Conservation (phyloP, 2,329 filamentous ascomycete genomes). For the Hymenoscyphus repandus region DNA sequence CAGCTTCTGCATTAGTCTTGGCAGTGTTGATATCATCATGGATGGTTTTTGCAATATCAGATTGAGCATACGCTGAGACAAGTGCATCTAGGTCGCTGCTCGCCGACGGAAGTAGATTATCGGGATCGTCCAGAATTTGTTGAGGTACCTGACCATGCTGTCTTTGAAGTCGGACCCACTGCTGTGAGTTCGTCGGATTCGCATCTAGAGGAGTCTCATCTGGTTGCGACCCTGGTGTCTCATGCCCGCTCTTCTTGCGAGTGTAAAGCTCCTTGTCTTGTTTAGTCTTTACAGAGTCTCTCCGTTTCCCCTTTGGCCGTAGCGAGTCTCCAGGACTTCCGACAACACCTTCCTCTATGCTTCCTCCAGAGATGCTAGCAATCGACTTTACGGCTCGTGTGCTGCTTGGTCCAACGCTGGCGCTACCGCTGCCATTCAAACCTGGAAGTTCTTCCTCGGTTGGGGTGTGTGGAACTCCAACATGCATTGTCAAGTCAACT, state of each 20-base stretch:
- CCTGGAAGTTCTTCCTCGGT: conserved; percentile 52
- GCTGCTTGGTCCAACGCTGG: conserved; percentile 76
- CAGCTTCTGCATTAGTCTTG: conserved; percentile 56
- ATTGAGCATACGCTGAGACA: conserved; percentile 69
- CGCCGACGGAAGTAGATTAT: conserved; percentile 56
- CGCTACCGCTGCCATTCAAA: conserved; percentile 58
- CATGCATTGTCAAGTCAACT: conserved; percentile 97
- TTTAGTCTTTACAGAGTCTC: conserved; percentile 74
- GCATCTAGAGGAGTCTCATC: conserved; percentile 45
- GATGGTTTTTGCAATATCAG: conserved; percentile 69
- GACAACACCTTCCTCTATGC: conserved; percentile 54
- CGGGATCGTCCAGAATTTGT: conserved; percentile 64
- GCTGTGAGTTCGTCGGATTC: conserved; percentile 45
- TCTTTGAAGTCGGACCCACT: conserved; percentile 55
- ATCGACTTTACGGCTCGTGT: conserved; percentile 86
- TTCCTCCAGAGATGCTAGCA: conserved; percentile 73
- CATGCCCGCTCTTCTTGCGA: conserved; percentile 61
- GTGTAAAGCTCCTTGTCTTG: conserved; percentile 92
- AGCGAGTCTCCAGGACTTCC: conserved; percentile 57
- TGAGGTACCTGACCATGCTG: conserved; percentile 48
- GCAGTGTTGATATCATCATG: conserved; percentile 74
- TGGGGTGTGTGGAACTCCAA: conserved; percentile 52
- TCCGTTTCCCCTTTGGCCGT: conserved; percentile 62
- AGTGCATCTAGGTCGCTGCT: conserved; percentile 72
- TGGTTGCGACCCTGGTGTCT: conserved; percentile 60